Percentiles rank a stretch among this genome's conserved stretches.
phyloP scores from a whole-genome alignment of 495 filamentous ascomycete genomes.

The Evernia prunastri region DNA sequence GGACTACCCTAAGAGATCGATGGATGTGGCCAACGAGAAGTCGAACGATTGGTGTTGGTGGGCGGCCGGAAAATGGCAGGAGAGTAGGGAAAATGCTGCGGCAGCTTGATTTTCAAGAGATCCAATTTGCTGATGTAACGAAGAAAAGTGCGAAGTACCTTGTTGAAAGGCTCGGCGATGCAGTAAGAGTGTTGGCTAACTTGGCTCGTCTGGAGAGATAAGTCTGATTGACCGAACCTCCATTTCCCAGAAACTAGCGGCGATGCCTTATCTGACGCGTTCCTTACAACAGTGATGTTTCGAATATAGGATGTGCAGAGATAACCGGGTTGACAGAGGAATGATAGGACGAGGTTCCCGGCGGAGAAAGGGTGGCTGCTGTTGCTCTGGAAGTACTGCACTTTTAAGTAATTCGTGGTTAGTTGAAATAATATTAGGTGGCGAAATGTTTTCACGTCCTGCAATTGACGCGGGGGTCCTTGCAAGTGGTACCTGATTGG shows the following conservation, averaged over 20 bases:
- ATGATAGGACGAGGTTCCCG: not conserved
- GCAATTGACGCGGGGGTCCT: not conserved
- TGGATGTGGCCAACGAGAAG: not conserved
- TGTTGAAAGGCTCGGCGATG: not conserved
- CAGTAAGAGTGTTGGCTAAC: not conserved
- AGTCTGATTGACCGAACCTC: not conserved
- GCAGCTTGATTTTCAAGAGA: not conserved
- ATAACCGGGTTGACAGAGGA: not conserved
- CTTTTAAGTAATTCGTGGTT: not conserved
- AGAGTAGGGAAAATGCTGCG: not conserved
- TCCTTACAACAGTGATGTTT: not conserved
- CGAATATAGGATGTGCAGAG: not conserved
- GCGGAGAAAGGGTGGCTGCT: not conserved
- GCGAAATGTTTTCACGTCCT: not conserved
- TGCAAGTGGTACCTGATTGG: not conserved
- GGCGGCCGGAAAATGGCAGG: not conserved
- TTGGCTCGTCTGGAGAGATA: not conserved
- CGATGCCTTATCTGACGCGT: not conserved
- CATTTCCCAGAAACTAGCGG: not conserved
- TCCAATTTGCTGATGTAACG: not conserved
- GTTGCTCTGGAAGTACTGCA: not conserved
- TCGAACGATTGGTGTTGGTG: not conserved
- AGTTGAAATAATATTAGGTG: not conserved
- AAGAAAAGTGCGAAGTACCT: not conserved
- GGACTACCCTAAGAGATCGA: not conserved